Evolutionary conservation across 331 rosid genomes (phyloP).

Genomic region (Malus hybrid): DNA sequence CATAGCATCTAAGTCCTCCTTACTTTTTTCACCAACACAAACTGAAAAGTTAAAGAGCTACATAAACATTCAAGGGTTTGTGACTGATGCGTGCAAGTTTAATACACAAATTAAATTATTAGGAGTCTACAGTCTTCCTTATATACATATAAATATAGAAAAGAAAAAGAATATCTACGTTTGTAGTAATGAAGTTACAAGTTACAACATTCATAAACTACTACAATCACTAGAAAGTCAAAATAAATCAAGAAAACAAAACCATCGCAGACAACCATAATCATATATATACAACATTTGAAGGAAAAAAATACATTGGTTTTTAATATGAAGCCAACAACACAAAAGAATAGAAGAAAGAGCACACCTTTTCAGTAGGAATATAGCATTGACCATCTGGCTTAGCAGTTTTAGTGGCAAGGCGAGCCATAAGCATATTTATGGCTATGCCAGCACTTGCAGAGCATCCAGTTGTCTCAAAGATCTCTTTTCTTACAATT

Average conservation of each 20-base stretch:
- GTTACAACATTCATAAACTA: too few species aligned
- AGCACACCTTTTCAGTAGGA: constrained; percentile 57
- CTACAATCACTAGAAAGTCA: too few species aligned
- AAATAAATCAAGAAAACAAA: too few species aligned
- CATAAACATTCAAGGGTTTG: background rate
- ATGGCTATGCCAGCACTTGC: constrained; percentile 86
- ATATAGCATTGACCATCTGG: constrained; percentile 88
- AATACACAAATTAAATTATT: background rate
- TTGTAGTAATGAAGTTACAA: too few species aligned
- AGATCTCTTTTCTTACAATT: constrained; percentile 65
- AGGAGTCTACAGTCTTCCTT: background rate
- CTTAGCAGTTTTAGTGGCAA: constrained; percentile 93
- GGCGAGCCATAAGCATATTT: constrained; percentile 93
- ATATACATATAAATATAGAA: background rate
- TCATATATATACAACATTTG: too few species aligned
- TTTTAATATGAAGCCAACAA: background rate
- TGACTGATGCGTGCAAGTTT: background rate
- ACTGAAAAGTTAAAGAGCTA: background rate
- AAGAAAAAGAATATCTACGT: background rate
- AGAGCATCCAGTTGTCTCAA: constrained; percentile 68
- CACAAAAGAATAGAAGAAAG: background rate
- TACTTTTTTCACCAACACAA: background rate
- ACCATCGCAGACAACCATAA: too few species aligned
- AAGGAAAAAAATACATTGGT: background rate
- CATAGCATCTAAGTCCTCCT: background rate